Evolutionary conservation across 164 flowering plant species (phyloP), one percentile per base, ranked within the genome.

Genomic region (Macadamia integrifolia): DNA sequence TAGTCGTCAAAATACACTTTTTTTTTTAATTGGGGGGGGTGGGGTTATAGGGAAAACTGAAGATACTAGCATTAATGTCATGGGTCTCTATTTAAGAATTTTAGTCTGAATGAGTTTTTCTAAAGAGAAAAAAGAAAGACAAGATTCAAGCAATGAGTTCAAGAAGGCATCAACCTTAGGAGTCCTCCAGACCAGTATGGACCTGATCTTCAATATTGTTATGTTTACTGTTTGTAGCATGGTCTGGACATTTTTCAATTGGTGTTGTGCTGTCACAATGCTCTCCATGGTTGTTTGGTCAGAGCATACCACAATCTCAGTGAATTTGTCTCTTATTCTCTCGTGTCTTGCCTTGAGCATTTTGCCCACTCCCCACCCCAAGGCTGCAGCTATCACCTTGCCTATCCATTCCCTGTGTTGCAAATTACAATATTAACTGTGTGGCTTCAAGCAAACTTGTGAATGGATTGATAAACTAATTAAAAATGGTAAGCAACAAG

Each of bases 401-500:
- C 91, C 89, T 46, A 88, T 58, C 97, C 97, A 94, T 66, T 92
- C 98, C 81, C 97, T 92, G 68, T 65, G 40, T 65, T 57, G 40
- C 17, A 50, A 53, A 48, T 63, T 8, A 67, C 8, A 67, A 12
- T 2, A 7, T 31, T 61, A 70, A 10, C 5, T 50, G n/a, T 13
- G 1, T 0, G 23, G 23, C 23, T 23, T 23, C 23, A 23, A 23
- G 23, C 23, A 23, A 23, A 23, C 23, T 23, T 10, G 28, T 6
- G 8, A 0, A 6, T 61, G 17, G 52, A 31, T 17, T 58, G 13
- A 35, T 15, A n/a, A 14, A 6, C 42, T 29, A 5, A 66, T 11
- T 7, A 8, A 58, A 42, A 40, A 58, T 23, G 69, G 12, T 11
- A 14, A 15, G 52, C 15, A 67, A n/a, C 7, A 10, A 13, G 1